Conservation (phyloP, 2,329 filamentous ascomycete genomes). For the Aspergillus jensenii region DNA sequence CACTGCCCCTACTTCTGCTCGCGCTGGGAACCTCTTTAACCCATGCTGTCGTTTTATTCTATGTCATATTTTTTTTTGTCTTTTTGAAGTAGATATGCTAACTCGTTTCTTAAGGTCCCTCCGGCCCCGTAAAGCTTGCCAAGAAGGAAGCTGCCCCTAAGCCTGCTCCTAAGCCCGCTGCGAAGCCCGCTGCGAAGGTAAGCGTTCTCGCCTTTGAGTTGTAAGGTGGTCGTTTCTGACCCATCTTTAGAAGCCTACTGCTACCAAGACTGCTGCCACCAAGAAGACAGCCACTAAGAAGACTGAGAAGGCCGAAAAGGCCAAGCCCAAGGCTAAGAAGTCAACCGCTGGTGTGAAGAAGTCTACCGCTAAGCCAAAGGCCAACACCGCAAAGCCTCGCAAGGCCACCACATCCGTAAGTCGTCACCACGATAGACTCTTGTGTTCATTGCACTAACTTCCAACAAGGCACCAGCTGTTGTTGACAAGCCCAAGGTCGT, state of each 20-base stretch:
- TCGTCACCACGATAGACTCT: constrained; percentile 19
- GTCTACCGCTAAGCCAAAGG: constrained; percentile 52
- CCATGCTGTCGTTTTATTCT: not conserved
- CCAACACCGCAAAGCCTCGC: constrained; percentile 55
- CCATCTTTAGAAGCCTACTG: not conserved
- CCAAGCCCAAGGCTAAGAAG: constrained; percentile 47
- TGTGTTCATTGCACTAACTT: constrained; percentile 20
- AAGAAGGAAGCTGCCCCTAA: constrained; percentile 65
- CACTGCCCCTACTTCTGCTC: not conserved
- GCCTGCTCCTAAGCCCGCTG: constrained; percentile 41
- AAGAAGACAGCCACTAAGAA: constrained; percentile 50
- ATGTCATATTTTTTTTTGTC: not conserved
- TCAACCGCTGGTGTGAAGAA: constrained; percentile 48
- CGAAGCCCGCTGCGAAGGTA: constrained; percentile 31
- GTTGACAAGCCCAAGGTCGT: constrained; percentile 69
- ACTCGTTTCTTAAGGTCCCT: constrained; percentile 61
- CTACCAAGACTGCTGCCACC: constrained; percentile 22
- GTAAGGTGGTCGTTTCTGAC: not conserved
- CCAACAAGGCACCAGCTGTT: constrained; percentile 60
- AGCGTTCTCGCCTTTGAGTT: not conserved
- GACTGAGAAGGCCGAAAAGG: constrained; percentile 50
- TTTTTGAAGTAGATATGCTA: constrained; percentile 16
- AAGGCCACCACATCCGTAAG: constrained; percentile 48
- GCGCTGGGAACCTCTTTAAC: not conserved
- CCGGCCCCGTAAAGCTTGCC: constrained; percentile 87